Evolutionary conservation across 306 rosid genomes (phyloP).

Genomic region (Quercus alba): DNA sequence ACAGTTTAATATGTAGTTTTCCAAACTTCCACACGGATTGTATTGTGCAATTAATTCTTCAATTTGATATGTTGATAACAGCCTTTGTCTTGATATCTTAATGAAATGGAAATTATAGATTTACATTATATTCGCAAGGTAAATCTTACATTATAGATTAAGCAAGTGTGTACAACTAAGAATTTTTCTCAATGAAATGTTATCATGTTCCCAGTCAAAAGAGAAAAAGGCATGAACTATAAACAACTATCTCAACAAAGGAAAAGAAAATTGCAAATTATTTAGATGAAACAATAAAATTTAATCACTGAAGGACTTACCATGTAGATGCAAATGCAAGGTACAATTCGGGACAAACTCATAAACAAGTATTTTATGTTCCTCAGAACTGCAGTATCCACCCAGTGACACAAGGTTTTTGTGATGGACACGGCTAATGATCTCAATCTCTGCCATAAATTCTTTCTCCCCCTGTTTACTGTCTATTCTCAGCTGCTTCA

Average conservation of each 20-base stretch:
- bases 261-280: not conserved
- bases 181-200: no score
- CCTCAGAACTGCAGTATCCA: slow-evolving; percentile 52
- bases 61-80: no score
- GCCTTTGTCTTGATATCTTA: no score
- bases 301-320: slow-evolving; percentile 22
- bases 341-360: slow-evolving; percentile 55
- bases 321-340: slow-evolving; percentile 56
- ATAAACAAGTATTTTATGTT: slow-evolving; percentile 52
- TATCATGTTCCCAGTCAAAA: not conserved
- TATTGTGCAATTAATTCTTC: no score
- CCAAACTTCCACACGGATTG: no score
- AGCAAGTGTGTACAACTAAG: no score
- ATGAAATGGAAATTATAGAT: no score
- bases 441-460: slow-evolving; percentile 60
- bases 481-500: slow-evolving; percentile 54
- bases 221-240: not conserved
- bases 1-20: no score
- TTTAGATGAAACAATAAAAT: not conserved
- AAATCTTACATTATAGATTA: no score
- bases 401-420: slow-evolving; percentile 61
- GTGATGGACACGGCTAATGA: slow-evolving; percentile 66
- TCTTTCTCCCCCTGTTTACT: slow-evolving; percentile 70
- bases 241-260: not conserved
- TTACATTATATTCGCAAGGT: no score